These are phyloP conservation scores for Hydnomerulius pinastri DNA, from an alignment of 768 basidiomycete species.

Conservation along the genomic window DNA sequence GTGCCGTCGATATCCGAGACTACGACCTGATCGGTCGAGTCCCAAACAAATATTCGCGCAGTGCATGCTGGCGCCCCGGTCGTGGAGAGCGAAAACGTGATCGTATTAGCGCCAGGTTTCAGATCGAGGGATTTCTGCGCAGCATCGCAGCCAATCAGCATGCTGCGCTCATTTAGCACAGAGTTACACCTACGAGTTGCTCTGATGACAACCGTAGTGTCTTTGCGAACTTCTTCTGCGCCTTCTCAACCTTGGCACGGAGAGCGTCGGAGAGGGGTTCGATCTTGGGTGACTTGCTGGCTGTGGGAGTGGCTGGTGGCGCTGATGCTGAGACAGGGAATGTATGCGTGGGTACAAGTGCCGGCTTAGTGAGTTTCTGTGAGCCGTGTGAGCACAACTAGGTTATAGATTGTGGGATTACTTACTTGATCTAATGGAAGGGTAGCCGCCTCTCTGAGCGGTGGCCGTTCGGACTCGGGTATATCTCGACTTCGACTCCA, in stretches of 20 bases:
- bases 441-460: slow-evolving; percentile 25
- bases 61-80: slow-evolving; percentile 83
- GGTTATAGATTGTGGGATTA: background rate
- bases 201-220: slow-evolving; percentile 91
- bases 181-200: slow-evolving; percentile 67
- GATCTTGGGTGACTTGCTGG: slow-evolving; percentile 21
- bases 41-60: slow-evolving; percentile 95
- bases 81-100: slow-evolving; percentile 90
- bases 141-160: slow-evolving; percentile 1
- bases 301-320: slow-evolving; percentile 46
- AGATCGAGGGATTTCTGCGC: slow-evolving; percentile 80
- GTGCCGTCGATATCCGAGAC: slow-evolving; percentile 99
- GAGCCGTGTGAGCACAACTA: slow-evolving; percentile 2
- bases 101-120: slow-evolving; percentile 84
- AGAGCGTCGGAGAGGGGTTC: slow-evolving; percentile 25
- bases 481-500: slow-evolving; percentile 67
- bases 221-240: slow-evolving; percentile 76
- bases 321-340: slow-evolving; percentile 42
- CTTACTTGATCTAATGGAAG: slow-evolving; percentile 25
- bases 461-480: slow-evolving; percentile 19
- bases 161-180: background rate
- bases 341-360: background rate
- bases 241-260: background rate
- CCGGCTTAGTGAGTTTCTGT: slow-evolving; percentile 14
- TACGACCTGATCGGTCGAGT: slow-evolving; percentile 85